Evolutionary conservation across 768 basidiomycete genomes (phyloP).

Genomic region (Strobilomyces confusus): DNA sequence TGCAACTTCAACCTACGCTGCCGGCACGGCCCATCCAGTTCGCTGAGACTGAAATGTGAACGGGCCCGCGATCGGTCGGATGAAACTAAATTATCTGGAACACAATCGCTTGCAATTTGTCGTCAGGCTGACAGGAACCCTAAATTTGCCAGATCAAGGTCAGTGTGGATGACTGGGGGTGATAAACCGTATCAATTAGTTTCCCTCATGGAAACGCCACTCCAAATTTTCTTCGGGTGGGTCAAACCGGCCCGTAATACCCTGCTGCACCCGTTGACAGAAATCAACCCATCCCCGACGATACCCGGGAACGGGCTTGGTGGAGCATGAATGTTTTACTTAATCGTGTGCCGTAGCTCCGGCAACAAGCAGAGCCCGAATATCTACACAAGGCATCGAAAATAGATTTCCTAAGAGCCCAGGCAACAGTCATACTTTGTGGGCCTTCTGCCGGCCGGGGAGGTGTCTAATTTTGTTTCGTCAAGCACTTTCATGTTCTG

Average conservation of each 20-base stretch:
- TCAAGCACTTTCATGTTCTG: no score
- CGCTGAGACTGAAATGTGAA: conserved; percentile 1
- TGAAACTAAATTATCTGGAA: neutral
- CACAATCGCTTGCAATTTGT: neutral
- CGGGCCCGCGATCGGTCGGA: neutral
- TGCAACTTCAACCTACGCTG: no score
- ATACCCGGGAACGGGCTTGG: no score
- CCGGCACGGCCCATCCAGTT: neutral
- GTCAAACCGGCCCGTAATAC: neutral
- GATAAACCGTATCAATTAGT: neutral
- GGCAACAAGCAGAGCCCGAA: no score
- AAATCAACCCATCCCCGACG: neutral
- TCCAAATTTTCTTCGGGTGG: neutral
- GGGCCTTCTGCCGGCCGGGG: no score
- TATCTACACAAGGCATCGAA: no score
- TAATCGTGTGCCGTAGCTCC: no score
- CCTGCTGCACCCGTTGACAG: neutral
- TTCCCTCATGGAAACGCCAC: neutral
- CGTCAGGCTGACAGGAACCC: neutral
- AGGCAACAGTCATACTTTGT: no score
- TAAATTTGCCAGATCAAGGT: neutral
- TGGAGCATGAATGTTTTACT: neutral
- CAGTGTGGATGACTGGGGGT: no score
- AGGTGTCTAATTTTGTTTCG: no score
- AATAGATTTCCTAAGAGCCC: no score